Base-by-base conservation (phyloP, 176 grass and related monocot genomes). In the Ensete glaucum region DNA sequence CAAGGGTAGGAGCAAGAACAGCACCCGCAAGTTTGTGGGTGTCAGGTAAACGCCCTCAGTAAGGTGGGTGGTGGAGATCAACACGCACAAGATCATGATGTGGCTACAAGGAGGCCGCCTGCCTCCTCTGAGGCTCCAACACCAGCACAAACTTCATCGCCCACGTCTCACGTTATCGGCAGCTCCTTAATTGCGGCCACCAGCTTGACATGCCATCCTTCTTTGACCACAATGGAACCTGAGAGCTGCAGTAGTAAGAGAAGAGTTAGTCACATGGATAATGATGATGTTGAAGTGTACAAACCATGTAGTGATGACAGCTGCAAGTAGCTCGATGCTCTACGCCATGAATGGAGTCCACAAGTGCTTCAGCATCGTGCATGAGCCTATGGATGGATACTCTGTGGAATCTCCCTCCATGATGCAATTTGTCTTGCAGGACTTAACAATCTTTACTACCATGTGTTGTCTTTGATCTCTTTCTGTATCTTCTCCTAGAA, bases 11-110 rank as follows among this genome's bases (percentile, higher is more conserved):
- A 70, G 73, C 76, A 88, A 73, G 55, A 78, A 66, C 85, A 78
- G 82, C 78, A 88, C 76, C 73, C 1, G 1, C 52, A 93, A 94
- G 78, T 94, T 94, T 75, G 86, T 99, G n/a, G 95, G 95, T 53
- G 95, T 99, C 20, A 77, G 95, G 71, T 88, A 94, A 82, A 81
- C 86, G 20, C 86, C 90, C 0, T 94, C 90, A 1, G 90, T 88
- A 3, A 69, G 90, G 75, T 99, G 95, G 95, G 90, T 99, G 20
- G 90, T 90, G 65, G 90, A 99, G 83, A 99, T 99, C 82, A 99
- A 94, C 78, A 89, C 90, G 14, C 90, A 91, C 68, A 99, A 99
- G 73, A 99, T 99, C 71, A 81, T 88, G 78, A 91, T 97, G 94
- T 97, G 94, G 94, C 26, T 96, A 96, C 79, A 87, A 90, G 52